Evolutionary conservation across 2,329 filamentous ascomycete species (phyloP), one percentile per base, ranked within the genome.

Genomic region (Colletotrichum camelliae): DNA sequence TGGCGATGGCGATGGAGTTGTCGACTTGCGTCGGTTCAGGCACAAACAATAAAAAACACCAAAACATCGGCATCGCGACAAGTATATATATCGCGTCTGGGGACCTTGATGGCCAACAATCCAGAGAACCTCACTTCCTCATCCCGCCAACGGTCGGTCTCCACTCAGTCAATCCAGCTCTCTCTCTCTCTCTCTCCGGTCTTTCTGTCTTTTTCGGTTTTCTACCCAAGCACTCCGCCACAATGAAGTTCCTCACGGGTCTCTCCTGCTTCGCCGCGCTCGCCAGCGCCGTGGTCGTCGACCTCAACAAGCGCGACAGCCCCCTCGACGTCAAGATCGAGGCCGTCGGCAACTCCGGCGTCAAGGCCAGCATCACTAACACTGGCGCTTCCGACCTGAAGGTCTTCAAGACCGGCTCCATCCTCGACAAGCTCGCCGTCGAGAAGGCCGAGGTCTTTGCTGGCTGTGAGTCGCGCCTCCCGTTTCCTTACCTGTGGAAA

Each of bases 311-410:
- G 83, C 80, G 87, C 79, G 80, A 85, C 80, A 80, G 84, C 77
- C 85, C 86, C 70, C 81, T 88, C 66, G 82, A 86, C 24, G 86
- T 88, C 75, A 83, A 87, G 80, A 85, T 90, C 72, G 83, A 88
- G 81, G 83, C 87, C 78, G 81, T 86, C 27, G 87, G 87, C 74
- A 91, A 91, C 83, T 87, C 88, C n/a, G 85, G 84, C 70, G 85
- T 91, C 78, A 90, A 89, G 83, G 88, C 89, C 35, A 82, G 84
- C 61, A 84, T 91, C 75, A 90, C 87, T 78, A 91, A 91, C 85
- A 89, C 84, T 37, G 89, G 89, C 61, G 83, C 84, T 61, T 83
- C 82, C 62, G 84, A 84, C 72, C 80, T 91, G 77, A 89, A 90
- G 81, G 80, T 91, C 31, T 83, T 91, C 77, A 90, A 87, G 84